Evolutionary conservation across 768 basidiomycete genomes (phyloP), one percentile per base, ranked within the genome.

Genomic region (Trametes elegans): DNA sequence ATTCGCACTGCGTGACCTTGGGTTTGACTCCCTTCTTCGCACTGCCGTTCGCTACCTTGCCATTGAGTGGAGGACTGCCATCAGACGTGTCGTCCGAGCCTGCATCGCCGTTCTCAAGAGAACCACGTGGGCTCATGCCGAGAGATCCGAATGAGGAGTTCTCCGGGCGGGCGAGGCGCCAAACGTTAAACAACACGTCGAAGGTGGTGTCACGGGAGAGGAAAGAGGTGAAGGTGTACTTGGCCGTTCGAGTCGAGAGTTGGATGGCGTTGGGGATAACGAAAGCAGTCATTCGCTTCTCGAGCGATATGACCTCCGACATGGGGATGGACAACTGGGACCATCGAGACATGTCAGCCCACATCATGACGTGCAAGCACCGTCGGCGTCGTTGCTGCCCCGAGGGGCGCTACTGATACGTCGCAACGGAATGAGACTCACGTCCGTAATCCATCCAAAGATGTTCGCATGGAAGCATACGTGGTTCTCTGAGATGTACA

Each of bases 381-480:
- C 36, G 44, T n/a, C n/a, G n/a, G n/a, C n/a, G n/a, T n/a, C 43
- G 21, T 35, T 8, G 40, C 9, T 23, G 2, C 40, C 18, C 40
- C 21, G 40, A 36, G 32, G 31, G 18, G 54, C 34, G 44, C 52
- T 35, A 18, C 7, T 5, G 24, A 26, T 24, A 39, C 26, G 8
- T n/a, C n/a, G 32, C 47, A 43, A 13, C 40, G 26, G 14, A 7
- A 46, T 27, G 40, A 42, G 45, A 77, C 94, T 70, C 70, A 96
- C 95, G 67, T 96, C 87, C 26, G 96, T 98, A 44, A 97, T 88
- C 97, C 96, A 98, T 38, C 97, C 96, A 71, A 98, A 96, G 39
- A 98, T 98, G 67, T 98, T 98, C 38, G 97, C 96, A 64, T 99
- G 92, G 77, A 98, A 99, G 74, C 93, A 98, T n/a, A 98, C 82